Conservation (phyloP, 768 basidiomycete genomes). For the Suillus occidentalis region DNA sequence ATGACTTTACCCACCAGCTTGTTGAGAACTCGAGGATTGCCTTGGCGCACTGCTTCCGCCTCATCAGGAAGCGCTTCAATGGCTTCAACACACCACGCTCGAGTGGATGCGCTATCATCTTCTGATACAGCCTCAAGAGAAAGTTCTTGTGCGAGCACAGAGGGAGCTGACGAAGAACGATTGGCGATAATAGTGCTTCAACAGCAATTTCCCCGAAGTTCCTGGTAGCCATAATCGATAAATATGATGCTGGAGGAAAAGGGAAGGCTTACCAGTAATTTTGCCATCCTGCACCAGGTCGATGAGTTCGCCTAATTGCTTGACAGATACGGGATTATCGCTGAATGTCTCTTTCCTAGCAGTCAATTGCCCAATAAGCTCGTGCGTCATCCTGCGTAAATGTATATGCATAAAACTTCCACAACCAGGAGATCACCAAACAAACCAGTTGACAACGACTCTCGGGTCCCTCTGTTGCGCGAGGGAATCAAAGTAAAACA, state of each 20-base stretch:
- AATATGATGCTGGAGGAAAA: not conserved
- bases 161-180: constrained; percentile 36
- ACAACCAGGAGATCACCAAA: constrained; percentile 1
- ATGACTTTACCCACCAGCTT: constrained; percentile 85
- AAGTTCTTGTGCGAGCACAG: constrained; percentile 48
- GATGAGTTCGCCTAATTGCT: constrained; percentile 74
- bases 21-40: constrained; percentile 70
- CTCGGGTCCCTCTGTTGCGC: constrained; percentile 59
- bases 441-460: constrained; percentile 82
- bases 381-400: constrained; percentile 78
- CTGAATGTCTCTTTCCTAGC: constrained; percentile 54
- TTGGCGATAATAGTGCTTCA: constrained; percentile 69
- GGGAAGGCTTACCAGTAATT: constrained; percentile 61
- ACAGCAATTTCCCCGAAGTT: constrained; percentile 73
- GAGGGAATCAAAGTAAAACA: constrained; percentile 81
- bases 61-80: constrained; percentile 68
- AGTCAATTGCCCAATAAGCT: constrained; percentile 77
- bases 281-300: constrained; percentile 64
- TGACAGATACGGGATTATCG: constrained; percentile 57
- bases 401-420: not conserved
- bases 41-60: constrained; percentile 60
- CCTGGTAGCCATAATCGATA: constrained; percentile 41
- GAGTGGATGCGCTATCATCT: constrained; percentile 41
- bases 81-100: constrained; percentile 58
- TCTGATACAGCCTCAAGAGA: constrained; percentile 43